Percentiles rank a stretch among this genome's conserved stretches.
phyloP scores from a whole-genome alignment of 192 early-diverging fungal genomes.

The Coemansia sp. region DNA sequence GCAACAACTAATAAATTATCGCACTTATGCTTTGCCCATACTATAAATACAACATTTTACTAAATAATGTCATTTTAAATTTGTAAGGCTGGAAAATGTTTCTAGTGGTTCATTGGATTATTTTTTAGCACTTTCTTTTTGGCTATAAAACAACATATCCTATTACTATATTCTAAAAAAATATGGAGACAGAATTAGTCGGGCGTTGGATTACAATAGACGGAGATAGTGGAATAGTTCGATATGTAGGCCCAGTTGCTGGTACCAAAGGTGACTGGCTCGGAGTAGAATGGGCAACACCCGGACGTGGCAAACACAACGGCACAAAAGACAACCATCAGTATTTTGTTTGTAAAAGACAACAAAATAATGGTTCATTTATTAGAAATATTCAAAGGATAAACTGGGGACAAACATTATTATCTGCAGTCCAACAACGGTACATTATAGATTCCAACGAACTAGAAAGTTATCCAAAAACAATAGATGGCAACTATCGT shows the following conservation, averaged over 20 bases:
- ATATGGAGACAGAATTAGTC: not conserved
- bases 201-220: slow-evolving; percentile 43
- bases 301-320: slow-evolving; percentile 47
- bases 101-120: no score
- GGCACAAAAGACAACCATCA: slow-evolving; percentile 25
- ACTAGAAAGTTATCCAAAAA: not conserved
- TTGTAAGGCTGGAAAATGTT: not conserved
- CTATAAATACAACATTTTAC: not conserved
- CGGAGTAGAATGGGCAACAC: slow-evolving; percentile 50
- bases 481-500: slow-evolving; percentile 27
- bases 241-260: slow-evolving; percentile 43
- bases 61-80: not conserved
- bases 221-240: slow-evolving; percentile 41
- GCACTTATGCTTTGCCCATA: not conserved
- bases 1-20: slow-evolving; percentile 1
- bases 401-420: slow-evolving; percentile 31
- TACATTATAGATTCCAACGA: slow-evolving; percentile 19
- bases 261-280: slow-evolving; percentile 40
- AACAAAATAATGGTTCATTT: slow-evolving; percentile 22
- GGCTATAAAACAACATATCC: not conserved
- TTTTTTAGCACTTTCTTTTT: no score
- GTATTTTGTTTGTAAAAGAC: slow-evolving; percentile 27
- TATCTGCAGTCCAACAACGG: slow-evolving; percentile 15
- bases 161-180: not conserved
- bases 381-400: slow-evolving; percentile 33